Evolutionary conservation across 345 rosid genomes (phyloP), one percentile per base, ranked within the genome.

Genomic region (Euclidium syriacum): DNA sequence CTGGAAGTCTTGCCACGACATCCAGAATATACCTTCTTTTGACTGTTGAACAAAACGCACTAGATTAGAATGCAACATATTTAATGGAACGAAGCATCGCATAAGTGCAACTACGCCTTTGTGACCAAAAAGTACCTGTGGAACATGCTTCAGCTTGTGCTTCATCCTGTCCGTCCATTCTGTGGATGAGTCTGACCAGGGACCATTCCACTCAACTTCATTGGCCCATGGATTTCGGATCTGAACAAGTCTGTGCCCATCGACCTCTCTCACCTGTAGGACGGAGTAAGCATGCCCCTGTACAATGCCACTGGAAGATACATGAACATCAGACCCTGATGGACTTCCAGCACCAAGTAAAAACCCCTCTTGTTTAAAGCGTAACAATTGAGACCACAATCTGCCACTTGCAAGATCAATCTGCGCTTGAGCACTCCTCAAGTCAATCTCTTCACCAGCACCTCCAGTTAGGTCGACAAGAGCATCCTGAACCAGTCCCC

Each of bases 1-100:
- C 79, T 95, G 99, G 58, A 95, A 95, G 69, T 95, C 99, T 90
- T 95, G 98, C 99, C 99, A 95, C 27, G 94, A 90, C 99, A 95
- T 95, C 99, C 99, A 95, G 79, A 95, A 95, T 73, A 95, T 95
- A 54, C 99, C 99, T 65, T 95, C 96, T 64, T 82, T 90, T 51
- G 99, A 84, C 99, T 95, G 96, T 79, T 74, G 51, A 72, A 79
- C 10, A 62, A 10, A 65, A 64, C 18, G 27, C 36, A 64, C 15
- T 44, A 68, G 59, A 52, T 60, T 55, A 72, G 72, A 35, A 34
- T 10, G 19, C 8, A 47, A 57, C 44, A 68, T 15, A 62, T 12
- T 34, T 7, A 46, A 20, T 35, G 30, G 1, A 33, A 34, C n/a
- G 11, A 62, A 30, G 7, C 32, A 52, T 0, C 14, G 16, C 35